Evolutionary conservation across 2,329 filamentous ascomycete species (phyloP), one percentile per base, ranked within the genome.

Genomic region (Ascomycota sp.): DNA sequence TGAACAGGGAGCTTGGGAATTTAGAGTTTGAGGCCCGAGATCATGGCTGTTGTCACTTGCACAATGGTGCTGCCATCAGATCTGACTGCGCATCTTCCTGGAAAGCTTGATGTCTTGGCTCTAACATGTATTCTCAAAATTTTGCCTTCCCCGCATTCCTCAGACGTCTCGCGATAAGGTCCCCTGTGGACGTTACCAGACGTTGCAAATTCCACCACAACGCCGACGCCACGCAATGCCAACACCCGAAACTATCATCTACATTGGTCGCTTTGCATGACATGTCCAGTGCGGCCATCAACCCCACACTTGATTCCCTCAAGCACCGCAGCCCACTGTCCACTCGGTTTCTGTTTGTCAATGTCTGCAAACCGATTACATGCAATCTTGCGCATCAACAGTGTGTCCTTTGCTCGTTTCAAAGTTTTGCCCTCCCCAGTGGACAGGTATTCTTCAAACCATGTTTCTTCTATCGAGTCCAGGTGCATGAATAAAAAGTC

Each of bases 401-500:
- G 57, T 1, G 76, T 79, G 41, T 86, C 80, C 44, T 69, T 74
- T 4, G 76, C 71, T 17, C 66, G 68, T 37, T 65, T 69, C 7
- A 76, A 52, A 25, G 57, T 63, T 42, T 69, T 69, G 3, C 76
- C 77, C 27, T 69, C 68, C 8, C 76, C 75, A 4, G 58, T 55
- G 0, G 68, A 58, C 23, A 91, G 54, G 33, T 65, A 75, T 19
- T 75, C 66, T 38, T 75, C 69, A 36, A 91, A 70, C 75, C 78
- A 86, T 4, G 45, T 46, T 45, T 85, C 78, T 45, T 92, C 82
- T 12, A 66, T 56, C 2, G 57, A 47, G 33, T 69, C 69, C n/a
- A 91, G 65, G 0, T 80, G 77, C 36, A 86, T 51, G 35, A 75
- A 73, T 7, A 81, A 64, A 0, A 91, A 58, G 46, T 86, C 76